A percentile compares a stretch with the other conserved stretches of the same genome.
Conservation (phyloP, 352 stramenopile species). For the Phytophthora parvispora region DNA sequence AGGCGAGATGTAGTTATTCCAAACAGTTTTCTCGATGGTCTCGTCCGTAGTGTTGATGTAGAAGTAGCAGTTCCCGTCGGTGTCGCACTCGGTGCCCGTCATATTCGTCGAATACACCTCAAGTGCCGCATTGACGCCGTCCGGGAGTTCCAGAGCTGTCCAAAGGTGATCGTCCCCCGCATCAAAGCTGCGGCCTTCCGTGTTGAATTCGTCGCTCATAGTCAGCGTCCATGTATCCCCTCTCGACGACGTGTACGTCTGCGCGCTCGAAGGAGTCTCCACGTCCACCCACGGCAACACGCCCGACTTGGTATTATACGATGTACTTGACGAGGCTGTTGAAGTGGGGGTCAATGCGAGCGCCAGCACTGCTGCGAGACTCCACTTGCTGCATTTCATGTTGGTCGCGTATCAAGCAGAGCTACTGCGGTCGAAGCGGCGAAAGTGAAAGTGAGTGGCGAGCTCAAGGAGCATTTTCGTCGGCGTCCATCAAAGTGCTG, state of each 20-base stretch:
- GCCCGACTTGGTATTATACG: constrained; percentile 42
- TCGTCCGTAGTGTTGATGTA: constrained; percentile 62
- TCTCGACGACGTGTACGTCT: constrained; percentile 55
- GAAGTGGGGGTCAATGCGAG: background rate
- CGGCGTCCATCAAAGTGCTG: too few relatives aligned
- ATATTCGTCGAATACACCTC: constrained; percentile 75
- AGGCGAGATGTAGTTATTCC: constrained; percentile 69
- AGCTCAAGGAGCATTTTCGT: too few relatives aligned
- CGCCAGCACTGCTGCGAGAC: background rate
- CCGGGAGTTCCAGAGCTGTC: constrained; percentile 79
- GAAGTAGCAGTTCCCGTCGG: constrained; percentile 62
- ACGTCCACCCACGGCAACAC: constrained; percentile 66
- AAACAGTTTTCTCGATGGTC: constrained; percentile 56
- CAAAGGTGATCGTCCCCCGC: constrained; percentile 95
- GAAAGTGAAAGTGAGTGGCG: too few relatives aligned
- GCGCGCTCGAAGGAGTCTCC: constrained; percentile 35
- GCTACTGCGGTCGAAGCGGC: too few relatives aligned
- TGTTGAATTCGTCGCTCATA: constrained; percentile 63
- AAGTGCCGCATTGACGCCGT: constrained; percentile 71
- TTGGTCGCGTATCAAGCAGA: too few relatives aligned
- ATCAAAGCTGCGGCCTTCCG: constrained; percentile 79
- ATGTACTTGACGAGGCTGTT: constrained; percentile 4
- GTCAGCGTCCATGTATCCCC: constrained; percentile 69
- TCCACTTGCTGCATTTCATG: background rate
- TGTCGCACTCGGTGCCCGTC: constrained; percentile 67